phyloP scores from a whole-genome alignment of 495 filamentous ascomycete genomes.

The Immersiella caudata region DNA sequence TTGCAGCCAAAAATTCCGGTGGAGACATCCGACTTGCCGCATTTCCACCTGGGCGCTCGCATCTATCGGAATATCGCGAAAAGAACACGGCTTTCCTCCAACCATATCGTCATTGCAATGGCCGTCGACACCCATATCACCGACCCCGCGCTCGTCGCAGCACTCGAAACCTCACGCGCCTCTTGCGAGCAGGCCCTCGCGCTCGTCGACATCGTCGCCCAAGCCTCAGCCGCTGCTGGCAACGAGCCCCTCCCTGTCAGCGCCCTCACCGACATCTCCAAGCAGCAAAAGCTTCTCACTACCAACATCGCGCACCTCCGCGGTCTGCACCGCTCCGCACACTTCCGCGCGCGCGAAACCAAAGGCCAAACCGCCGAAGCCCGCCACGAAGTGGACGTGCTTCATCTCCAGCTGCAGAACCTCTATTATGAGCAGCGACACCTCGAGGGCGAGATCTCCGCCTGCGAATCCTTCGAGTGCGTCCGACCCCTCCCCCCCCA shows the following conservation, averaged over 20 bases:
- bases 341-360: slow-evolving; percentile 79
- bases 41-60: not conserved
- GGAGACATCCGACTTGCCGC: slow-evolving; percentile 1
- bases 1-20: not conserved
- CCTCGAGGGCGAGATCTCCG: slow-evolving; percentile 84
- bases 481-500: slow-evolving; percentile 36
- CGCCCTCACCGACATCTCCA: slow-evolving; percentile 64
- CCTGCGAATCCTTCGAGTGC: slow-evolving; percentile 91
- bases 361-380: slow-evolving; percentile 85
- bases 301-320: slow-evolving; percentile 81
- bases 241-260: slow-evolving; percentile 47
- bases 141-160: slow-evolving; percentile 69
- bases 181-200: slow-evolving; percentile 70
- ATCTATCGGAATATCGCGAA: not conserved
- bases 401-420: slow-evolving; percentile 93
- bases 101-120: slow-evolving; percentile 33
- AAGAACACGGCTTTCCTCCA: not conserved
- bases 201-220: slow-evolving; percentile 64
- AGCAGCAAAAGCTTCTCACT: slow-evolving; percentile 77
- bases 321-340: slow-evolving; percentile 76
- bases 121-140: slow-evolving; percentile 62
- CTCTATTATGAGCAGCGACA: slow-evolving; percentile 95
- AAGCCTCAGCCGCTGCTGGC: slow-evolving; percentile 42
- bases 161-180: slow-evolving; percentile 68
- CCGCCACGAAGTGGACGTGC: slow-evolving; percentile 84